These are phyloP conservation scores for Paraleonurus japonicus DNA, from an alignment of 257 asterid species.

Conservation along the genomic window DNA sequence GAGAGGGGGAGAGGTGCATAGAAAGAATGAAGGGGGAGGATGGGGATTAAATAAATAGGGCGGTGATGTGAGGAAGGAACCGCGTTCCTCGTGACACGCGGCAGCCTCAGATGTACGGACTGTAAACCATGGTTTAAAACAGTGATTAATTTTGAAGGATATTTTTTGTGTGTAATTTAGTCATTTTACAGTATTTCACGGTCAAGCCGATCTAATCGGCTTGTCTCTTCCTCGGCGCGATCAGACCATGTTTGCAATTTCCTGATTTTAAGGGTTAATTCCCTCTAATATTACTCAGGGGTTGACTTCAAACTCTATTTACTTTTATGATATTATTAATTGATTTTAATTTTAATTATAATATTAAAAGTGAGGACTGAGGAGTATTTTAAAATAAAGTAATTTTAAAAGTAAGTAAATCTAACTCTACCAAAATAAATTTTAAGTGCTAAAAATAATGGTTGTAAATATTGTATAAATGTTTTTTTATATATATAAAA, in stretches of 20 bases:
- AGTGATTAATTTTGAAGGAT: neutral
- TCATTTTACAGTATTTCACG: constrained; percentile 1
- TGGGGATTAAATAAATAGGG: constrained; percentile 37
- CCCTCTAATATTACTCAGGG: no score
- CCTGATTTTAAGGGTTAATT: neutral
- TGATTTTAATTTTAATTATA: no score
- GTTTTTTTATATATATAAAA: no score
- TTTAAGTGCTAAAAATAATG: no score
- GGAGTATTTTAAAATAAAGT: no score
- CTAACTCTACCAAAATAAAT: no score
- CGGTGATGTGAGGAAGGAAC: constrained; percentile 49
- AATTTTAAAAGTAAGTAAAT: no score
- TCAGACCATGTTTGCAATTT: neutral
- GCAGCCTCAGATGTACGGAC: constrained; percentile 53
- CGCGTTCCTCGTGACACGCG: constrained; percentile 89
- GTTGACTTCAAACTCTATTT: no score
- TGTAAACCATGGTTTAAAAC: constrained; percentile 25
- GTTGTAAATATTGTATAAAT: no score
- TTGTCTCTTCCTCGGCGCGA: constrained; percentile 1
- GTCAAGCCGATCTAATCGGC: constrained; percentile 26
- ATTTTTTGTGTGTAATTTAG: constrained; percentile 6
- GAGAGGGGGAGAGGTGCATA: neutral
- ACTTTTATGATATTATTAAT: no score
- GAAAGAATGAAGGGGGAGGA: neutral
- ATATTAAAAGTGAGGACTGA: no score